These are phyloP conservation scores for Phaseolus coccineus DNA, from an alignment of 331 rosid genomes.

Conservation along the genomic window DNA sequence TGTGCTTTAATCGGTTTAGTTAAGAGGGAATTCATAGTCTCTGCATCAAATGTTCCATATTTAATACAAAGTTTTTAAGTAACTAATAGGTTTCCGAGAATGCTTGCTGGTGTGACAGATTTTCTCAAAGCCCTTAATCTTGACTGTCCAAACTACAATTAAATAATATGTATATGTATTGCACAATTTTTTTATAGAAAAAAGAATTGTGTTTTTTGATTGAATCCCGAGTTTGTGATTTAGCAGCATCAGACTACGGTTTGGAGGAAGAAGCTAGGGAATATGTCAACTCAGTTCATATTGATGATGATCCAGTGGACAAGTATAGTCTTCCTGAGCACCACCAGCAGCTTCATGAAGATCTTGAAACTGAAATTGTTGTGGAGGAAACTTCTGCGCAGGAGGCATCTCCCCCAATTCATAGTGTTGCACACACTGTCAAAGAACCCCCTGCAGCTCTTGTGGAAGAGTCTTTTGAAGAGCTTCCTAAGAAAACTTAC, in stretches of 20 bases:
- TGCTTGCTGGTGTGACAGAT: background rate
- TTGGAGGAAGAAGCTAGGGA: slow-evolving; percentile 89
- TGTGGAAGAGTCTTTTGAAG: slow-evolving; percentile 70
- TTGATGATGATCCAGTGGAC: slow-evolving; percentile 88
- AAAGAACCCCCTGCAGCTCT: slow-evolving; percentile 59
- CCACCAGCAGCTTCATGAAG: slow-evolving; percentile 64
- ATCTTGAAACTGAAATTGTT: slow-evolving; percentile 69
- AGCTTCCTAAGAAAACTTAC: slow-evolving; percentile 74
- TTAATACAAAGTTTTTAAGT: background rate
- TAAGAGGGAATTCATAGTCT: background rate
- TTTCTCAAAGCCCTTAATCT: background rate
- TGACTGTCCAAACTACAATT: background rate
- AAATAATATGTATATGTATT: background rate
- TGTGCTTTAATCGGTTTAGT: background rate
- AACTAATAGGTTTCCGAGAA: background rate
- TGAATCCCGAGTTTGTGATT: slow-evolving; percentile 40
- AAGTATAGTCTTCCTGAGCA: slow-evolving; percentile 91
- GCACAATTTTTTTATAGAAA: background rate
- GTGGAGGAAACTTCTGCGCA: slow-evolving; percentile 82
- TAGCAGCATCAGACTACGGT: slow-evolving; percentile 73
- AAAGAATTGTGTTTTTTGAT: background rate
- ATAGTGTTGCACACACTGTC: slow-evolving; percentile 51
- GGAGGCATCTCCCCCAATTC: slow-evolving; percentile 60
- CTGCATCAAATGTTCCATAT: background rate
- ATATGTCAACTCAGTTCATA: slow-evolving; percentile 67